Evolutionary conservation across 352 stramenopile genomes (phyloP), one percentile per base, ranked within the genome.

Genomic region (Pythium coloratum): DNA sequence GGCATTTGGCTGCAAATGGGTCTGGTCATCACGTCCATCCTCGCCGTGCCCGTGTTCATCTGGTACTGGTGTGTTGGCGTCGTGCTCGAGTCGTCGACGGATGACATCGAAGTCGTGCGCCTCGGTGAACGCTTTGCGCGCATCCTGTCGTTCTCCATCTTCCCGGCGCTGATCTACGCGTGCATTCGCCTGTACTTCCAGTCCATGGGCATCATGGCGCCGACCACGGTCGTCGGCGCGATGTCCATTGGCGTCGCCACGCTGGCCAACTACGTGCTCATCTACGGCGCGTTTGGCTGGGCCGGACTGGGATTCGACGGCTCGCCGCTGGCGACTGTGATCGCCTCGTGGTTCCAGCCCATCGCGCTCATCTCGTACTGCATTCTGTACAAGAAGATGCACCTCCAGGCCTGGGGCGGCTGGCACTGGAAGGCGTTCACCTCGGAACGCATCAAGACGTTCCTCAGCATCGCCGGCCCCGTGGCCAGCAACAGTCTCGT

Each of bases 111-210:
- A 36, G 84, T 94, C 30, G 71, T 94, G n/a, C 54, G 59, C 0
- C 76, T 95, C 4, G 87, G 85, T 50, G 72, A 81, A 16, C 82
- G 83, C 16, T 95, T 93, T 64, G 77, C 85, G 9, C 83, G 87
- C 49, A 92, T 95, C 62, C 63, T 93, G 50, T 87, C 82, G 59
- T 83, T 92, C n/a, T 87, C 82, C 24, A 81, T 92, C 58, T 92
- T 82, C 73, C 86, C 86, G 0, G 84, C 79, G n/a, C 73, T 94
- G 16, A 67, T 82, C 12, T 94, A 94, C 71, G 86, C 81, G 4
- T 94, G 86, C 62, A 71, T 92, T 56, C 80, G 86, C 0, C 75
- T 90, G 12, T 95, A 95, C 75, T 92, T 95, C 69, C 86, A 95
- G 65, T 86, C 83, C 0, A 91, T 95, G 80, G 82, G 82, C 18